phyloP scores from a whole-genome alignment of 306 rosid species.

The Fagus sylvatica region DNA sequence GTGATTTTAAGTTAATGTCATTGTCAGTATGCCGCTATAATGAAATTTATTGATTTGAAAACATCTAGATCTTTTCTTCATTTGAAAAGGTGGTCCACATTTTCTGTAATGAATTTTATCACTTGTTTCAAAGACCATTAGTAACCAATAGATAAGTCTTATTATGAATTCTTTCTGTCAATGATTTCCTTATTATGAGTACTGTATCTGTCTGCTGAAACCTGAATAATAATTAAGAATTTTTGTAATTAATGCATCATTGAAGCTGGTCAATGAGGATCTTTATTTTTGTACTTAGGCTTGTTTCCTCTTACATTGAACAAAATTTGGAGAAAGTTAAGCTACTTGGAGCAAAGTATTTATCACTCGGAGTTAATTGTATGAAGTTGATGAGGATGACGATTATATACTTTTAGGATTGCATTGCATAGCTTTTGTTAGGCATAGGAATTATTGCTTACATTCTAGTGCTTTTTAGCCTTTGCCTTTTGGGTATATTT shows the following conservation, averaged over 20 bases:
- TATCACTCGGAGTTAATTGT: not conserved
- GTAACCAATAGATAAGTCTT: not conserved
- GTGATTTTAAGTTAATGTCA: not conserved
- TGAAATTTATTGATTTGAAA: not conserved
- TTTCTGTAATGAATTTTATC: not conserved
- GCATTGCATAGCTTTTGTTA: no score
- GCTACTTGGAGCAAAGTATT: not conserved
- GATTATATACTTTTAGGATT: no score
- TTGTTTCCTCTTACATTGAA: not conserved
- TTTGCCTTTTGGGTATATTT: no score
- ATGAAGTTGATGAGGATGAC: not conserved
- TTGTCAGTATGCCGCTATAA: constrained; percentile 10
- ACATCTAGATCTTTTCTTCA: not conserved
- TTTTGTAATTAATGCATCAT: not conserved
- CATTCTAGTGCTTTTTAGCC: no score
- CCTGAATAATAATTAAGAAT: not conserved
- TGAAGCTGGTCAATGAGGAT: not conserved
- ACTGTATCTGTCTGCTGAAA: not conserved
- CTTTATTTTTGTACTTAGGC: not conserved
- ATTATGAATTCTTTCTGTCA: not conserved
- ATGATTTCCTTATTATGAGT: not conserved
- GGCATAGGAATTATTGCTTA: no score
- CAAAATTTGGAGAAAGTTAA: no score
- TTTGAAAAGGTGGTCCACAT: not conserved
- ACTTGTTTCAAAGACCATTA: not conserved